Evolutionary conservation across 73 alveolate species (phyloP), one percentile per base, ranked within the genome.

Genomic region (Paramecium primaurelia): DNA sequence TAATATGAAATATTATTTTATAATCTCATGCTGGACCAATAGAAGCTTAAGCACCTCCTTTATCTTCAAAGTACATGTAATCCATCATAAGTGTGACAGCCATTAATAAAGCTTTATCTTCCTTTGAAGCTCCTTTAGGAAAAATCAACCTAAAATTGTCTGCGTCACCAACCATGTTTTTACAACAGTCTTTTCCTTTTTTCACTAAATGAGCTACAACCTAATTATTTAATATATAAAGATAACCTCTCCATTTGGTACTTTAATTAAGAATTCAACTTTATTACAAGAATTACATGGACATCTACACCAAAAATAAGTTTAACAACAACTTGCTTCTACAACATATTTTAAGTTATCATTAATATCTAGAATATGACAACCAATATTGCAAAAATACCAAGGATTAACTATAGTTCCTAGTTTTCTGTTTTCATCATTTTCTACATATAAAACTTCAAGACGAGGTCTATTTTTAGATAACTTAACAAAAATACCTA

Each of bases 11-110:
- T 40, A 14, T 49, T 49, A n/a, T 49, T 49, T 18, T 2, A 54
- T 54, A 18, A 18, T 16, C 36, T 54, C 69, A 54, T n/a, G 9
- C 69, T 54, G 69, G 69, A 4, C 36, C 69, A n/a, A 18, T 12
- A 18, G 36, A 18, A 4, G 34, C 69, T 54, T 20, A 16, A 18
- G 36, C 69, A 18, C 69, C 69, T 1, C 32, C 30, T 54, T 54
- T 54, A 54, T 54, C 69, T 54, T 89, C 94, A 44, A 89, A 89
- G 22, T 89, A 89, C 60, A 44, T 89, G 32, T 89, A 89, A 73
- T 89, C 94, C 51, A 89, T 22, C 59, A 89, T 45, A 28, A 89
- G 84, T 9, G 92, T 30, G 12, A 77, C 94, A 26, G 94, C 90
- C 18, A 89, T 7, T 4, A 89, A 9, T 10, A 89, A 44, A 7